Percentiles rank a stretch among this genome's conserved stretches.
Evolutionary conservation across 768 basidiomycete genomes (phyloP).

Genomic region (Ramaria sp.): DNA sequence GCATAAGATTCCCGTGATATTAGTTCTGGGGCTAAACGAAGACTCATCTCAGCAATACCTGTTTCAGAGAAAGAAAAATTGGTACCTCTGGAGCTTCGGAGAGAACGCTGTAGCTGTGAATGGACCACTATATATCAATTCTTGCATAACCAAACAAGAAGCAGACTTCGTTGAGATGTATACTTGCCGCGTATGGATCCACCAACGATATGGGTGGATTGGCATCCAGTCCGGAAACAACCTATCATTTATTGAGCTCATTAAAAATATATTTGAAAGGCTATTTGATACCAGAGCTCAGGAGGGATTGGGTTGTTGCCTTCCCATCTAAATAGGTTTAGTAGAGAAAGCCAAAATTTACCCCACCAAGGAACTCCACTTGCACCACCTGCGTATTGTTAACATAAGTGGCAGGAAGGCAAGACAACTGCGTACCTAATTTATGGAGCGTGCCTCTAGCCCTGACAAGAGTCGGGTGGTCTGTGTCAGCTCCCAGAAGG

Average conservation of each 20-base stretch:
- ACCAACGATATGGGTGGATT: conserved; percentile 92
- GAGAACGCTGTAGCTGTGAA: conserved; percentile 42
- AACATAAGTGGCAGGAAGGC: not conserved
- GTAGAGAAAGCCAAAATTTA: conserved; percentile 88
- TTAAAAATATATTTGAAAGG: too few species aligned
- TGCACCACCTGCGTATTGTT: conserved; percentile 52
- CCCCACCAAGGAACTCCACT: conserved; percentile 82
- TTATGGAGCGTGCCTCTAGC: conserved; percentile 76
- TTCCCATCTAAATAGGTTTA: conserved; percentile 95
- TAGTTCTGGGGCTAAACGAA: not conserved
- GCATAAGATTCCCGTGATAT: conserved; percentile 67
- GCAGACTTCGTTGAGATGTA: conserved; percentile 75
- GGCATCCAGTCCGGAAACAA: conserved; percentile 84
- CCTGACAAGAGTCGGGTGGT: conserved; percentile 75
- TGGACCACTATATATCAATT: conserved; percentile 17
- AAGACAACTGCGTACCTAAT: conserved; percentile 41
- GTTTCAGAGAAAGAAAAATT: conserved; percentile 61
- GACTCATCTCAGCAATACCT: conserved; percentile 33
- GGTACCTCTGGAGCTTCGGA: conserved; percentile 64
- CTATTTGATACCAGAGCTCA: conserved; percentile 94
- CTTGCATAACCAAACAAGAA: conserved; percentile 20
- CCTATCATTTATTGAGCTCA: conserved; percentile 33
- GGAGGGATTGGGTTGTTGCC: conserved; percentile 87
- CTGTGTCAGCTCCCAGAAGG: conserved; percentile 71
- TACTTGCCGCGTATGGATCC: conserved; percentile 90